Evolutionary conservation across 2,329 filamentous ascomycete genomes (phyloP), one percentile per base, ranked within the genome.

Genomic region (Teratosphaeria zuluensis): DNA sequence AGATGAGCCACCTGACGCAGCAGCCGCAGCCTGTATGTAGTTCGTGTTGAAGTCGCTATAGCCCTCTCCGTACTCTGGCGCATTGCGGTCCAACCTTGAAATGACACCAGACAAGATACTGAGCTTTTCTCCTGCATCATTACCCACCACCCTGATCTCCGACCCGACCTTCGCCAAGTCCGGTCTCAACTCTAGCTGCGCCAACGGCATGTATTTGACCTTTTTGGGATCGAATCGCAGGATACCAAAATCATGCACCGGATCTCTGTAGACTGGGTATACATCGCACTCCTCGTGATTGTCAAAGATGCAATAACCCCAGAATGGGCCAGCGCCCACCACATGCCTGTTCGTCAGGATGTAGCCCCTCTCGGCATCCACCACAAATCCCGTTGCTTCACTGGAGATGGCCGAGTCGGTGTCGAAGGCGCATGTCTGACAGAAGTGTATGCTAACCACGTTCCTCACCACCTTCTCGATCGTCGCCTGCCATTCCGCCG

Each of bases 401-500:
- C 91, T 96, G 19, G 90, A 90, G 73, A 95, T 82, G 6, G 94
- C 94, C 31, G 90, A 80, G 68, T 99, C 94, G n/a, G 94, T 97
- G 73, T 99, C 94, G 73, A 99, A 99, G 28, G 92, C 92, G 73
- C 90, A 95, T 0, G 94, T 96, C 80, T 96, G 91, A 73, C 92
- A 97, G 78, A 99, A 99, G 65, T 95, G 89, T 69, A 99, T 97
- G n/a, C 92, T 96, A 55, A 99, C 94, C 19, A 97, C 94, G 66
- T 92, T 96, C 72, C 88, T 86, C 57, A 99, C 92, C 2, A 99
- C 94, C 62, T 85, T 87, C 74, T 96, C 92, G 61, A 97, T 95
- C 0, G 92, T 96, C 55, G 86, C 88, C 75, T 97, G 92, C 94
- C 94, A 99, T 76, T 95, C 92, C 28, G 85, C 85, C 2, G 87